phyloP scores from a whole-genome alignment of 1,139 yeast species.

The Debaryomycetaceae sp. region DNA sequence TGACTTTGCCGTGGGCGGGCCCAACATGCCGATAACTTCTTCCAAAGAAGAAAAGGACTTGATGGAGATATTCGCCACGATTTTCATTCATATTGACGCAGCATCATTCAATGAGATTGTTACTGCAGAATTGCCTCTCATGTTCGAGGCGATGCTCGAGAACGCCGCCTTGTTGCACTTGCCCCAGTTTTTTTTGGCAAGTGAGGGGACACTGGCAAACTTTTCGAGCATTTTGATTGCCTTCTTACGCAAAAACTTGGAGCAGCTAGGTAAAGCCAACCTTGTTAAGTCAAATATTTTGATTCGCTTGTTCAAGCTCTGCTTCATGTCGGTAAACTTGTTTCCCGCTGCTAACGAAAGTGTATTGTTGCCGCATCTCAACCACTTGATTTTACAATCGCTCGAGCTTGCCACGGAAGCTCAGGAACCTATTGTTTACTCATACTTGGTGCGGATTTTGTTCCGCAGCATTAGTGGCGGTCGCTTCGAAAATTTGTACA shows the following conservation, averaged over 20 bases:
- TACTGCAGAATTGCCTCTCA: constrained; percentile 64
- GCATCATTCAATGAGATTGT: constrained; percentile 93
- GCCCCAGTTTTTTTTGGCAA: constrained; percentile 89
- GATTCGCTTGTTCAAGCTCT: constrained; percentile 76
- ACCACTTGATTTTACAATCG: constrained; percentile 70
- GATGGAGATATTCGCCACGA: constrained; percentile 92
- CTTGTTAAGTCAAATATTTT: constrained; percentile 70
- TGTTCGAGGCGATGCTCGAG: constrained; percentile 70
- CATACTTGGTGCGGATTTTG: constrained; percentile 75
- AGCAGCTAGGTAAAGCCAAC: constrained; percentile 73
- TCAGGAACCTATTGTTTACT: constrained; percentile 83
- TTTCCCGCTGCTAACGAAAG: constrained; percentile 83
- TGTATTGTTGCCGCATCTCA: constrained; percentile 79
- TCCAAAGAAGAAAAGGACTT: constrained; percentile 90
- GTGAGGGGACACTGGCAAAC: constrained; percentile 86
- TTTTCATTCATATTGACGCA: constrained; percentile 88
- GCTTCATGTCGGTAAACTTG: constrained; percentile 91
- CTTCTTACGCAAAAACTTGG: constrained; percentile 63
- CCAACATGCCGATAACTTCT: constrained; percentile 73
- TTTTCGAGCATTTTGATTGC: constrained; percentile 80
- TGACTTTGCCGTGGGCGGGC: constrained; percentile 61
- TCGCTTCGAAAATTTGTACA: constrained; percentile 80
- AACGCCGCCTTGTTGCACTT: constrained; percentile 84
- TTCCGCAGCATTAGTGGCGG: constrained; percentile 97
- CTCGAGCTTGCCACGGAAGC: constrained; percentile 77